These are phyloP conservation scores for Grosmannia huntii DNA, from an alignment of 2,329 filamentous ascomycete genomes.

Conservation along the genomic window DNA sequence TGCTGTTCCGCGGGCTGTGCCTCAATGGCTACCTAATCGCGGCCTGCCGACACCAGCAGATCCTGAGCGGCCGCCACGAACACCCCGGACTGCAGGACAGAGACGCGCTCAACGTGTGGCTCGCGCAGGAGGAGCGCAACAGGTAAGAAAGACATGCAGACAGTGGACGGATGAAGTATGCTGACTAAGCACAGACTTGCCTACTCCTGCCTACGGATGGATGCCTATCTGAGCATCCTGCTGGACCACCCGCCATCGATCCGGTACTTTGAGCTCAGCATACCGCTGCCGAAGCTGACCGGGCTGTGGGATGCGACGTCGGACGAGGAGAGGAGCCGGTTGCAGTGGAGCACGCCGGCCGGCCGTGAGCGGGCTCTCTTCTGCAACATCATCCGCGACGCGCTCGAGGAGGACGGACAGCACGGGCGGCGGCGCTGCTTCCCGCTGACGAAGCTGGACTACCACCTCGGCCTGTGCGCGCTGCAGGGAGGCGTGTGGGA, in stretches of 20 bases:
- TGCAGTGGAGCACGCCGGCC: slow-evolving; percentile 4
- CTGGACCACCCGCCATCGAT: slow-evolving; percentile 4
- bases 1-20: not conserved
- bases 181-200: not conserved
- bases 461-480: slow-evolving; percentile 4
- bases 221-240: slow-evolving; percentile 4
- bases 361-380: slow-evolving; percentile 3
- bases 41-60: slow-evolving; percentile 1
- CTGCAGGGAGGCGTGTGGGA: slow-evolving; percentile 5
- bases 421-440: not conserved
- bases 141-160: not conserved
- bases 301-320: not conserved
- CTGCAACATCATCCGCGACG: slow-evolving; percentile 3
- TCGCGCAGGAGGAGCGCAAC: slow-evolving; percentile 1
- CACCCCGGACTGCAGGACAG: not conserved
- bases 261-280: slow-evolving; percentile 3
- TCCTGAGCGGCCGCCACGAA: not conserved
- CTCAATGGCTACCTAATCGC: slow-evolving; percentile 1
- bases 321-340: slow-evolving; percentile 1
- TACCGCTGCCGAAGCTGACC: slow-evolving; percentile 3
- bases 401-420: not conserved
- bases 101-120: not conserved
- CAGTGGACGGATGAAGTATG: not conserved
- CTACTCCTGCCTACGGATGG: slow-evolving; percentile 1
- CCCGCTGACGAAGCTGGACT: not conserved